Conservation (phyloP, 257 asterid genomes). For the Henckelia pumila region DNA sequence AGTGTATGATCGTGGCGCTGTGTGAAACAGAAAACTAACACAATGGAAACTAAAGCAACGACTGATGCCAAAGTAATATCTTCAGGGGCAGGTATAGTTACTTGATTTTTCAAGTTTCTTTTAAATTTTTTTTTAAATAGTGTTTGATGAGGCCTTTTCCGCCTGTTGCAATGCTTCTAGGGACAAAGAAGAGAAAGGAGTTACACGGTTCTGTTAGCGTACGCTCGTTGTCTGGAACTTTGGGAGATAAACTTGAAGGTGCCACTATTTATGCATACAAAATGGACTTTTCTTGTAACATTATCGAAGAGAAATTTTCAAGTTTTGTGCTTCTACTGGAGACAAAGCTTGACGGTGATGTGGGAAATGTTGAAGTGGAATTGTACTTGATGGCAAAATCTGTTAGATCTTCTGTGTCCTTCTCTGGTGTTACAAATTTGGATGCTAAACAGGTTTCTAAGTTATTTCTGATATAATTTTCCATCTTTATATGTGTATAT, state of each 20-base stretch:
- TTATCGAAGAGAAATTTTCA: conserved; percentile 50
- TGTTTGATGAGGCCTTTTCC: too few species aligned
- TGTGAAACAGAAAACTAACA: too few species aligned
- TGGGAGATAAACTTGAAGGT: conserved; percentile 57
- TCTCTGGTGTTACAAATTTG: conserved; percentile 48
- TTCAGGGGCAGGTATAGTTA: too few species aligned
- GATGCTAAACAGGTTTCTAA: conserved; percentile 65
- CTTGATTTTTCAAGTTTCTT: too few species aligned
- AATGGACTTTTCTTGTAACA: conserved; percentile 63
- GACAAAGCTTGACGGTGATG: conserved; percentile 76
- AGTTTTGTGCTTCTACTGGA: conserved; percentile 75
- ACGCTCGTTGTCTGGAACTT: too few species aligned
- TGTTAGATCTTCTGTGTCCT: conserved; percentile 59
- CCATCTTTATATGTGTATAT: background rate
- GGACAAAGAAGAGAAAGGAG: too few species aligned
- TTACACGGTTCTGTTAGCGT: too few species aligned
- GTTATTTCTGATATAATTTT: conserved; percentile 12
- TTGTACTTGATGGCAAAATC: conserved; percentile 61
- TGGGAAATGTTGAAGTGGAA: conserved; percentile 77
- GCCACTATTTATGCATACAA: conserved; percentile 61
- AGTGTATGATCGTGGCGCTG: too few species aligned
- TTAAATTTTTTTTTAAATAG: too few species aligned
- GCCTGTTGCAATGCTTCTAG: too few species aligned
- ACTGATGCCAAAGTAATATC: too few species aligned
- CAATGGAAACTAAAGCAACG: too few species aligned